Conservation (phyloP, 2,329 filamentous ascomycete species). For the Biscogniauxia sp. region DNA sequence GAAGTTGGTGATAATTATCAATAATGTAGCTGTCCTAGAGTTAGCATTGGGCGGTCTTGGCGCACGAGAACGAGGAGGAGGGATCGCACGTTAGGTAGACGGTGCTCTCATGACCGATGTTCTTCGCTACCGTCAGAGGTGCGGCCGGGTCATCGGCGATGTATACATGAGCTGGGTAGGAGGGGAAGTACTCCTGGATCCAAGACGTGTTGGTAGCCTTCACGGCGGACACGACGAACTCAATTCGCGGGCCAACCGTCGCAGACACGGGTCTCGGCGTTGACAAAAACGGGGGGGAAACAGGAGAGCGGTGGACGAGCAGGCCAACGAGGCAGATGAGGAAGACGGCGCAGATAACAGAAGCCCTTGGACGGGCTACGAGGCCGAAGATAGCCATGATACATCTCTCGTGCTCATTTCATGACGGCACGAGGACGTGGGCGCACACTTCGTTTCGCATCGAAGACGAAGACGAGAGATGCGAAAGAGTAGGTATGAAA, state of each 20-base stretch:
- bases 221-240: conserved; percentile 27
- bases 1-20: conserved; percentile 32
- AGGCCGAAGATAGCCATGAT: conserved; percentile 3
- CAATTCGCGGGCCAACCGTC: conserved; percentile 2
- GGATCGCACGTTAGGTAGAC: conserved; percentile 31
- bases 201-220: conserved; percentile 27
- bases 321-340: neutral
- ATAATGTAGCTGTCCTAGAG: conserved; percentile 26
- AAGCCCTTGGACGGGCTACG: conserved; percentile 2
- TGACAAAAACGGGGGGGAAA: neutral
- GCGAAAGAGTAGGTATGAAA: neutral
- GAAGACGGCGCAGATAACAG: neutral
- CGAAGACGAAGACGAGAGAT: neutral
- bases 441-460: neutral
- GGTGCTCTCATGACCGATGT: conserved; percentile 38
- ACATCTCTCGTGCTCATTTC: neutral
- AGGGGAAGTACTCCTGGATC: conserved; percentile 24
- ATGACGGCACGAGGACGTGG: neutral
- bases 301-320: neutral
- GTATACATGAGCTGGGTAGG: conserved; percentile 35
- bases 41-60: neutral
- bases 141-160: conserved; percentile 40
- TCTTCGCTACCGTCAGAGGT: conserved; percentile 36
- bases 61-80: conserved; percentile 4
- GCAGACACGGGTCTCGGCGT: neutral